Percentiles rank a stretch among this genome's conserved stretches.
Evolutionary conservation across 208 protist species (phyloP).

Genomic region (Acanthamoeba divionensis): DNA sequence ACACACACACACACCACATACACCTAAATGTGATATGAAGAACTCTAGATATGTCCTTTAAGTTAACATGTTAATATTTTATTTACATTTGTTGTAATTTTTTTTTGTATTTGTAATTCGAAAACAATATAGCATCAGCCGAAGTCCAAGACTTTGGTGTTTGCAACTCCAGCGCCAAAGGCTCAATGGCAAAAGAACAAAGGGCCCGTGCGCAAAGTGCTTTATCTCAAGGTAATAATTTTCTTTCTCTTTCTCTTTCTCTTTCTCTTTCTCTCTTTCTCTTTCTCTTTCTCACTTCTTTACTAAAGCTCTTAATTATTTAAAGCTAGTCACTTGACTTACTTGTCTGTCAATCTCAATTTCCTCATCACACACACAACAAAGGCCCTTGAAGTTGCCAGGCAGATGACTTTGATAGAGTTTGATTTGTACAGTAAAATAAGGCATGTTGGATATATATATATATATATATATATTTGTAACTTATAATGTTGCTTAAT

Average conservation of each 20-base stretch:
- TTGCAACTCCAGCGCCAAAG: neutral
- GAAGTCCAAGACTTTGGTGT: conserved; percentile 7
- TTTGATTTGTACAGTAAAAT: conserved; percentile 17
- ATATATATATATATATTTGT: neutral
- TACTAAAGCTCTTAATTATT: neutral
- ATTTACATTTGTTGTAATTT: no score
- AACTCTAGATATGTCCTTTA: no score
- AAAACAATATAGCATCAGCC: no score
- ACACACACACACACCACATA: no score
- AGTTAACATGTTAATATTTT: no score
- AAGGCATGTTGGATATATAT: no score
- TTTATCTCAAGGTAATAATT: neutral
- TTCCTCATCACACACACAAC: neutral
- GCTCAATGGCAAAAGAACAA: conserved; percentile 24
- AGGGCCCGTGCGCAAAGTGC: neutral
- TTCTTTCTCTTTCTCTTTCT: neutral
- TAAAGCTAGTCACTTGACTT: no score
- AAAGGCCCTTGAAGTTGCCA: neutral
- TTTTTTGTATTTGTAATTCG: no score
- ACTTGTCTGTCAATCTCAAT: no score
- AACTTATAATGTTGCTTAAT: neutral
- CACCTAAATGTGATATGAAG: no score
- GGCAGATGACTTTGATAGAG: conserved; percentile 55
- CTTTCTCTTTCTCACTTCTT: neutral
- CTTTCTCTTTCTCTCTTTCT: neutral